These are phyloP conservation scores for Termitomyces sp. DNA, from an alignment of 768 basidiomycete genomes.

Conservation along the genomic window DNA sequence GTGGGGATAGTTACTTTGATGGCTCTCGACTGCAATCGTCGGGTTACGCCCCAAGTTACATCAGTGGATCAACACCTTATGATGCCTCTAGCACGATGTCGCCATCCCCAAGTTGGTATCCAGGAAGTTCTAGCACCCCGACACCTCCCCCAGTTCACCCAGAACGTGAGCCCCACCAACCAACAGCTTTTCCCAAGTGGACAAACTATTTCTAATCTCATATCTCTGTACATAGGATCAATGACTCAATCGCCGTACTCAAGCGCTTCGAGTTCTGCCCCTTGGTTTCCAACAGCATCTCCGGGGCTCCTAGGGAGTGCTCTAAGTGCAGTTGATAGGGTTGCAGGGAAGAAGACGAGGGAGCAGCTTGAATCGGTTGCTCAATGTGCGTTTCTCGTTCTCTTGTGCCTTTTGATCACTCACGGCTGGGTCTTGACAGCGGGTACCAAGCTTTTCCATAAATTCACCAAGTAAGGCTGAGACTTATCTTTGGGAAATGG, in stretches of 20 bases:
- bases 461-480: conserved; percentile 14
- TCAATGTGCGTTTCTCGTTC: conserved; percentile 38
- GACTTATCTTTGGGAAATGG: background rate
- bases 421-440: conserved; percentile 18
- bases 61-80: conserved; percentile 7
- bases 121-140: conserved; percentile 16
- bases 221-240: conserved; percentile 16
- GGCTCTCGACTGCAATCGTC: conserved; percentile 11
- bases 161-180: conserved; percentile 25
- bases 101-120: conserved; percentile 14
- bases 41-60: conserved; percentile 14
- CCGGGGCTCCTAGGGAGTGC: conserved; percentile 35
- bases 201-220: conserved; percentile 2
- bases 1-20: conserved; percentile 14
- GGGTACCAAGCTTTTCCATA: conserved; percentile 30
- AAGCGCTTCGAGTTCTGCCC: conserved; percentile 16
- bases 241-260: conserved; percentile 18
- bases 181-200: background rate
- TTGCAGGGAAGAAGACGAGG: conserved; percentile 47
- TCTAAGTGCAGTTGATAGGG: conserved; percentile 45
- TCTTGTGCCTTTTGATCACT: conserved; percentile 8
- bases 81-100: conserved; percentile 12
- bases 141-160: conserved; percentile 26
- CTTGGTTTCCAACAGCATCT: conserved; percentile 23
- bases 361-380: conserved; percentile 47